These are phyloP conservation scores for Moesziomyces globuligerus DNA, from an alignment of 1,284 basidiomycete species.

Conservation along the genomic window DNA sequence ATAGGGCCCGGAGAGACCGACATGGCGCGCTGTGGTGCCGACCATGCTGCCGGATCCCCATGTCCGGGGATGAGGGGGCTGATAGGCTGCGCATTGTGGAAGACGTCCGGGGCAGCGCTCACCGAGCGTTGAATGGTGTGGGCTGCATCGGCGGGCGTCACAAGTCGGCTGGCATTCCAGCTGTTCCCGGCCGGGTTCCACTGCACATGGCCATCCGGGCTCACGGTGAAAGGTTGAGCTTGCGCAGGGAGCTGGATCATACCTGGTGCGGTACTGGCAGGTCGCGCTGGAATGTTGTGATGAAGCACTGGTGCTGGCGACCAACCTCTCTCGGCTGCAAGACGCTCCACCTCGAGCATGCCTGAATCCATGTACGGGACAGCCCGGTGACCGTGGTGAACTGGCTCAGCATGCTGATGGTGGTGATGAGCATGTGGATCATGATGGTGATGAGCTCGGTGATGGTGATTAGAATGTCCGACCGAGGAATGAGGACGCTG, in stretches of 20 bases:
- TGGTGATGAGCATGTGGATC: conserved; percentile 15
- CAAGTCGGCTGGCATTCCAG: conserved; percentile 43
- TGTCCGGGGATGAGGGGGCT: not conserved
- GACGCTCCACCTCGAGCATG: conserved; percentile 43
- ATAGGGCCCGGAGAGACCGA: conserved; percentile 37
- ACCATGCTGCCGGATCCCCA: conserved; percentile 21
- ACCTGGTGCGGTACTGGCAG: conserved; percentile 46
- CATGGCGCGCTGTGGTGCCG: conserved; percentile 34
- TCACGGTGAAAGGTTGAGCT: conserved; percentile 31
- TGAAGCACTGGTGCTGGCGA: conserved; percentile 49
- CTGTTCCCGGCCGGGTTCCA: conserved; percentile 35
- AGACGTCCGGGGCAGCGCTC: conserved; percentile 50
- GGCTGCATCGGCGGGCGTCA: conserved; percentile 21
- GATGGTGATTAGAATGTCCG: conserved; percentile 20
- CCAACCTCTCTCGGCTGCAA: conserved; percentile 56
- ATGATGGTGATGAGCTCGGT: conserved; percentile 8
- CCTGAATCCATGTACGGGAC: conserved; percentile 25
- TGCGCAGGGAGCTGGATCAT: conserved; percentile 44
- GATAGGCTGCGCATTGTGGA: conserved; percentile 15
- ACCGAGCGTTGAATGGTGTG: conserved; percentile 29
- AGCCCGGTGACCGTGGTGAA: conserved; percentile 9
- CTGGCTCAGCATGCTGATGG: conserved; percentile 10
- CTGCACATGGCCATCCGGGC: conserved; percentile 26
- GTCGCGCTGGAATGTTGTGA: conserved; percentile 11
- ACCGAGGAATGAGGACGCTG: conserved; percentile 39